Evolutionary conservation across 2,329 filamentous ascomycete genomes (phyloP).

Genomic region (Diaporthe velutina): DNA sequence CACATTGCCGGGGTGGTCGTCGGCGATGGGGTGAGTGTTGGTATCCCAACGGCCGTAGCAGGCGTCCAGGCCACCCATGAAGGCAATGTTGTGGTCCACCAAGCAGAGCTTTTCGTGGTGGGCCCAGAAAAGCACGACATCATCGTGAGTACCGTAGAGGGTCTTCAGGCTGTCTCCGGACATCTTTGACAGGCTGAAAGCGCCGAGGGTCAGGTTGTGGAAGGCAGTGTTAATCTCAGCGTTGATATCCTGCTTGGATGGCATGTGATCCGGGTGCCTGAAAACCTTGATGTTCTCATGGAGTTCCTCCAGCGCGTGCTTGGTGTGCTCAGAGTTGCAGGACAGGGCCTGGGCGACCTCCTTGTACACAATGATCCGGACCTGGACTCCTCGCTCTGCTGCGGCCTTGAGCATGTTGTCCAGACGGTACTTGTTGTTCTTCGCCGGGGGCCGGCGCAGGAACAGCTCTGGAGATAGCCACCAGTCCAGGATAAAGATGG

Average conservation of each 20-base stretch:
- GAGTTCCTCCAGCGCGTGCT: slow-evolving; percentile 80
- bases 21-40: slow-evolving; percentile 85
- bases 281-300: slow-evolving; percentile 91
- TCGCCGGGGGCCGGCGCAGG: slow-evolving; percentile 83
- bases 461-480: slow-evolving; percentile 93
- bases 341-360: slow-evolving; percentile 87
- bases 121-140: slow-evolving; percentile 89
- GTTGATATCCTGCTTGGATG: slow-evolving; percentile 65
- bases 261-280: slow-evolving; percentile 88
- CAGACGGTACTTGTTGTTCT: slow-evolving; percentile 85
- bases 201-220: slow-evolving; percentile 55
- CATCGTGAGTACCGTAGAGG: slow-evolving; percentile 85
- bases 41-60: slow-evolving; percentile 93
- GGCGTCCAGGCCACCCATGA: slow-evolving; percentile 92
- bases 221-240: slow-evolving; percentile 40
- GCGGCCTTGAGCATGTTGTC: slow-evolving; percentile 87
- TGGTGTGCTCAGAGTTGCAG: slow-evolving; percentile 72
- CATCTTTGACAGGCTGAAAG: slow-evolving; percentile 72
- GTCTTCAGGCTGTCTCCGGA: slow-evolving; percentile 81
- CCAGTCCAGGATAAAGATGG: slow-evolving; percentile 90
- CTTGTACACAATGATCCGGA: slow-evolving; percentile 93
- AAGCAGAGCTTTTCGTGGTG: slow-evolving; percentile 93
- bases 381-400: slow-evolving; percentile 84
- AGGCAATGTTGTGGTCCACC: slow-evolving; percentile 82
- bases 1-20: slow-evolving; percentile 83